Percentiles rank a stretch among this genome's conserved stretches.
phyloP scores from a whole-genome alignment of 306 rosid genomes.

The Dryas octopetala region DNA sequence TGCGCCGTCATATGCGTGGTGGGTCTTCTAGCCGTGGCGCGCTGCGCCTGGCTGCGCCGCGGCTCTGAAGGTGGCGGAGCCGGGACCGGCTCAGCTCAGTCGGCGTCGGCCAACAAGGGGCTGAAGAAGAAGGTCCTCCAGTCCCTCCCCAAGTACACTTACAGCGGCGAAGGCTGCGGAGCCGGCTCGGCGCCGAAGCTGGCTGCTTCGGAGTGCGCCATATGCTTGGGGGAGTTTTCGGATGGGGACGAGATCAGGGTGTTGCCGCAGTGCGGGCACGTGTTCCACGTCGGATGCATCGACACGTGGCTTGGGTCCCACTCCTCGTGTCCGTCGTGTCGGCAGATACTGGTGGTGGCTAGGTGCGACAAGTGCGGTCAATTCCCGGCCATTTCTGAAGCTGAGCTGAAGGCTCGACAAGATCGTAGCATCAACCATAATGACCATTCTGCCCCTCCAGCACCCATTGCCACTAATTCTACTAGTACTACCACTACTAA shows the following conservation, averaged over 20 bases:
- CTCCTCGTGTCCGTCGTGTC: constrained; percentile 77
- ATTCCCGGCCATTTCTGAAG: constrained; percentile 45
- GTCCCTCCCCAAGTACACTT: constrained; percentile 64
- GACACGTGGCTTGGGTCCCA: constrained; percentile 77
- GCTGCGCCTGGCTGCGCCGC: constrained; percentile 84
- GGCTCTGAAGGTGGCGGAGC: constrained; percentile 17
- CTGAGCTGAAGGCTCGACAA: constrained; percentile 34
- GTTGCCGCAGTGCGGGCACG: constrained; percentile 73
- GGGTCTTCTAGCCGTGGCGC: constrained; percentile 71
- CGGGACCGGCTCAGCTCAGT: constrained; percentile 5
- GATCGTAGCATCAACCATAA: constrained; percentile 15
- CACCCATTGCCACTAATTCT: background rate
- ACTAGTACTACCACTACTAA: background rate
- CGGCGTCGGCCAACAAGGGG: constrained; percentile 61
- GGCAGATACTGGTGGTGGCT: constrained; percentile 55
- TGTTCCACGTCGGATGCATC: constrained; percentile 61
- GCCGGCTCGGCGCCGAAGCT: constrained; percentile 33
- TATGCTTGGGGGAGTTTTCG: constrained; percentile 58
- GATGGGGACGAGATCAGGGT: constrained; percentile 70
- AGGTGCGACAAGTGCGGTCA: constrained; percentile 76
- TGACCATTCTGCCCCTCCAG: constrained; percentile 7
- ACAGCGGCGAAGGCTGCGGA: constrained; percentile 20
- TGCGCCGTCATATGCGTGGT: constrained; percentile 81
- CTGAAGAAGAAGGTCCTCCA: constrained; percentile 74
- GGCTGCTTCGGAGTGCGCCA: constrained; percentile 68